These are phyloP conservation scores for Tricholoma terreum DNA, from an alignment of 768 basidiomycete species.

Conservation along the genomic window DNA sequence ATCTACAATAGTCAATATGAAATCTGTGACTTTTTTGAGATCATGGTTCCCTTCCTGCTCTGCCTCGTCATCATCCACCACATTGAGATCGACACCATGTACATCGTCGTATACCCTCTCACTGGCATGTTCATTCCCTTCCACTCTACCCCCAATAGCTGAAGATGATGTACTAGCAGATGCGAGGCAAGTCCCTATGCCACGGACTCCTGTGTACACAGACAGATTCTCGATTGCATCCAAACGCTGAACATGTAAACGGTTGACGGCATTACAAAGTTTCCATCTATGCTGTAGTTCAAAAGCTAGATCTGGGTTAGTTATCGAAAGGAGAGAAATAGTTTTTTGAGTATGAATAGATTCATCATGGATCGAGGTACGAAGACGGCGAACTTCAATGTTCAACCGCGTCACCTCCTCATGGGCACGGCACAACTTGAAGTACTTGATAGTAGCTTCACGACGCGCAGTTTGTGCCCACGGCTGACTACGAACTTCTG, in stretches of 20 bases:
- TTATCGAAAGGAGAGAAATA: background rate
- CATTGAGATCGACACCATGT: background rate
- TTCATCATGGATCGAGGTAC: no score
- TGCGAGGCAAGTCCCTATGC: no score
- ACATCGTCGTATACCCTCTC: background rate
- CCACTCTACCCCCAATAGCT: no score
- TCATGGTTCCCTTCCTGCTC: background rate
- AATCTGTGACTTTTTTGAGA: no score
- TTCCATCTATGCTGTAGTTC: conserved; percentile 5
- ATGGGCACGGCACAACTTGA: no score
- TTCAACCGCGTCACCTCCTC: no score
- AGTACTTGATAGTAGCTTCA: background rate
- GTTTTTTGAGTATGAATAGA: background rate
- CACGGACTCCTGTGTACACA: no score
- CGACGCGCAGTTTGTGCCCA: background rate
- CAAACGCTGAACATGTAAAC: no score
- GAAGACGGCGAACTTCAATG: no score
- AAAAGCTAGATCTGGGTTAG: conserved; percentile 1
- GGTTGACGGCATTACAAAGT: conserved; percentile 3
- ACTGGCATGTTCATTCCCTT: no score
- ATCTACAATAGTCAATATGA: conserved; percentile 2
- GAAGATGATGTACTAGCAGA: background rate
- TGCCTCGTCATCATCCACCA: background rate
- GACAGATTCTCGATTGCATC: no score
- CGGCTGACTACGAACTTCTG: background rate